Percentiles rank a stretch among this genome's conserved stretches.
These are phyloP conservation scores for Physaria fendleri DNA, from an alignment of 345 rosid genomes.

Conservation along the genomic window DNA sequence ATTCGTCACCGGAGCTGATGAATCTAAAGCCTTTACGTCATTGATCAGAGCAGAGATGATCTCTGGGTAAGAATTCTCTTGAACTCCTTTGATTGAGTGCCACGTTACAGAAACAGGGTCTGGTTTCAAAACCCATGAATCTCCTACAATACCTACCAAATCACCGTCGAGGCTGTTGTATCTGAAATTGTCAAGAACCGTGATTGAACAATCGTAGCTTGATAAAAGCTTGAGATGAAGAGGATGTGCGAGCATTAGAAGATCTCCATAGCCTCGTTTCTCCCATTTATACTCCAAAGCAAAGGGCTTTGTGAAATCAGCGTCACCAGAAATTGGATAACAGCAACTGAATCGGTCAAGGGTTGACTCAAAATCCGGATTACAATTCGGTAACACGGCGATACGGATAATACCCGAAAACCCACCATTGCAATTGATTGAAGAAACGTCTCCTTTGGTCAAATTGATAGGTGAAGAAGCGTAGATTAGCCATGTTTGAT, in stretches of 20 bases:
- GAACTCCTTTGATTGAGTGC: slow-evolving; percentile 71
- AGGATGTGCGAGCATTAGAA: slow-evolving; percentile 89
- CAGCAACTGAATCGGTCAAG: slow-evolving; percentile 81
- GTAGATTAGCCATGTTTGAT: slow-evolving; percentile 81
- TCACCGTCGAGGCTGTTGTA: slow-evolving; percentile 84
- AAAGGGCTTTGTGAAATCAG: slow-evolving; percentile 58
- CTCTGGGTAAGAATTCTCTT: slow-evolving; percentile 44
- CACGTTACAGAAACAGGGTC: slow-evolving; percentile 68
- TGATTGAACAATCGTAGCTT: slow-evolving; percentile 28
- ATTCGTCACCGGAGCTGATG: slow-evolving; percentile 40
- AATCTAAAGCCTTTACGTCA: slow-evolving; percentile 54
- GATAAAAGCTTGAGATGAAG: slow-evolving; percentile 64
- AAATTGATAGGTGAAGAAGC: slow-evolving; percentile 61
- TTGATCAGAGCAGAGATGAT: slow-evolving; percentile 57
- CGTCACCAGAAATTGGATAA: slow-evolving; percentile 78
- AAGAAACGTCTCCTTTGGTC: slow-evolving; percentile 33
- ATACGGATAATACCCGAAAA: slow-evolving; percentile 64
- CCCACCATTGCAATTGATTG: slow-evolving; percentile 35
- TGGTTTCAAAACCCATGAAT: slow-evolving; percentile 66
- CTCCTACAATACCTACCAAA: slow-evolving; percentile 74
- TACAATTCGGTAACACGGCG: slow-evolving; percentile 45
- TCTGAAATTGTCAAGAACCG: slow-evolving; percentile 51
- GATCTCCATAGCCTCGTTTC: slow-evolving; percentile 86
- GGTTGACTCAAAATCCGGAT: slow-evolving; percentile 38
- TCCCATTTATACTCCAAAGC: slow-evolving; percentile 75